Evolutionary conservation across 31 red algal species (phyloP).

Genomic region (Asparagopsis taxiformis): DNA sequence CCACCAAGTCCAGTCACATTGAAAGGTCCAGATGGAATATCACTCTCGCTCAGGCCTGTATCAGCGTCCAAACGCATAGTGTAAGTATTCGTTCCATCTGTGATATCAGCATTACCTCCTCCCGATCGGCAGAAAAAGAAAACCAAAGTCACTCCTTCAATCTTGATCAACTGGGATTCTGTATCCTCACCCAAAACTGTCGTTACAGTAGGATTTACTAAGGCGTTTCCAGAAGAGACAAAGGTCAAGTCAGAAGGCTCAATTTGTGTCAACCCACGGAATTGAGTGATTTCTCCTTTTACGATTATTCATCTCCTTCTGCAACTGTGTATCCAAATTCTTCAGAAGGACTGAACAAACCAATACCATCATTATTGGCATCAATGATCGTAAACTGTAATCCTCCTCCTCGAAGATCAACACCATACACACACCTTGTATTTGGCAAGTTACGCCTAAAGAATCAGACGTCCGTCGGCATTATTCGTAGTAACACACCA

Average conservation of each 20-base stretch:
- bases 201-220: too few species aligned
- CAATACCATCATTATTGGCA: conserved; percentile 16
- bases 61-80: too few species aligned
- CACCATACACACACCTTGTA: conserved; percentile 11
- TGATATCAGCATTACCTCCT: too few species aligned
- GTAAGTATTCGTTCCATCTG: too few species aligned
- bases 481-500: background rate
- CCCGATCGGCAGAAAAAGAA: too few species aligned
- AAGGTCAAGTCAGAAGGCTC: background rate
- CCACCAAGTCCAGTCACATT: too few species aligned
- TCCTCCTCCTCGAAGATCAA: conserved; percentile 1
- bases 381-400: conserved; percentile 23
- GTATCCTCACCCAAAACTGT: too few species aligned
- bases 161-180: too few species aligned
- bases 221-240: background rate
- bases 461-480: background rate
- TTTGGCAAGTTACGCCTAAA: background rate
- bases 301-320: conserved; percentile 18
- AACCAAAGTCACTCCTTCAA: too few species aligned
- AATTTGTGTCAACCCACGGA: conserved; percentile 18
- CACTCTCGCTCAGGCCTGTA: too few species aligned
- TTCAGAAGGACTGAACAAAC: background rate
- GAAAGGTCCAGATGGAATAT: too few species aligned
- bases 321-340: background rate
- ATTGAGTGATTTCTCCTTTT: conserved; percentile 5